Percentiles rank a stretch among this genome's conserved stretches.
These are phyloP conservation scores for Cystobasidium sp. DNA, from an alignment of 1,284 basidiomycete species.

Conservation along the genomic window DNA sequence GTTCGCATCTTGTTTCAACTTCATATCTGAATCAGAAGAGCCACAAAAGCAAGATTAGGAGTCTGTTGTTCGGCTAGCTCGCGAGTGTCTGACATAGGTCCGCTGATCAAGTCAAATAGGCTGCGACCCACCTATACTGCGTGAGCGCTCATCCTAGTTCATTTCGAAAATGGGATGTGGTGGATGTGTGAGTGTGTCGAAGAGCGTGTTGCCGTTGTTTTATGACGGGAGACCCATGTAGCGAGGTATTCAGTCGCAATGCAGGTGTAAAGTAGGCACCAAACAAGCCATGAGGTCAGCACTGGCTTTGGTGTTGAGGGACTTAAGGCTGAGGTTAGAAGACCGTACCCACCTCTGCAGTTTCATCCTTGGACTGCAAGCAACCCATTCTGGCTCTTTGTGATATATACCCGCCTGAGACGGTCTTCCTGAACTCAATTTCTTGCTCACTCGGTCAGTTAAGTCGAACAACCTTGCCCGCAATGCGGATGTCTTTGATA, in stretches of 20 bases:
- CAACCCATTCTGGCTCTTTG: conserved; percentile 21
- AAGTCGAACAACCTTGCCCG: no score
- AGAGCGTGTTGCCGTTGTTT: no score
- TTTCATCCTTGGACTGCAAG: conserved; percentile 13
- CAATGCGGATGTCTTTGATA: no score
- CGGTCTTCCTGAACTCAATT: neutral
- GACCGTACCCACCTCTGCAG: conserved; percentile 4
- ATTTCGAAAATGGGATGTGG: no score
- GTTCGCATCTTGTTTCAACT: conserved; percentile 27
- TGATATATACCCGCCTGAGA: neutral
- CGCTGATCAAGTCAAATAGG: no score
- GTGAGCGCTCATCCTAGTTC: no score
- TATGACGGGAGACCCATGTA: neutral
- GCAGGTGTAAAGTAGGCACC: neutral
- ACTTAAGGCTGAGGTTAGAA: neutral
- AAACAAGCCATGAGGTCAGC: neutral
- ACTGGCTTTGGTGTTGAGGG: neutral
- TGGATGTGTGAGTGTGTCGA: no score
- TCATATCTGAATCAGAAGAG: neutral
- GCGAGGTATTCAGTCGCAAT: neutral
- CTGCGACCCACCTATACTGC: no score
- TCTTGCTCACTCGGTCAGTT: no score
- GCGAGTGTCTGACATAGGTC: no score
- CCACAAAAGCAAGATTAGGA: neutral
- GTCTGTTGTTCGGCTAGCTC: neutral